Percentiles rank a stretch among this genome's conserved stretches.
These are phyloP conservation scores for Kwoniella sp. DNA, from an alignment of 768 basidiomycete species.

Conservation along the genomic window DNA sequence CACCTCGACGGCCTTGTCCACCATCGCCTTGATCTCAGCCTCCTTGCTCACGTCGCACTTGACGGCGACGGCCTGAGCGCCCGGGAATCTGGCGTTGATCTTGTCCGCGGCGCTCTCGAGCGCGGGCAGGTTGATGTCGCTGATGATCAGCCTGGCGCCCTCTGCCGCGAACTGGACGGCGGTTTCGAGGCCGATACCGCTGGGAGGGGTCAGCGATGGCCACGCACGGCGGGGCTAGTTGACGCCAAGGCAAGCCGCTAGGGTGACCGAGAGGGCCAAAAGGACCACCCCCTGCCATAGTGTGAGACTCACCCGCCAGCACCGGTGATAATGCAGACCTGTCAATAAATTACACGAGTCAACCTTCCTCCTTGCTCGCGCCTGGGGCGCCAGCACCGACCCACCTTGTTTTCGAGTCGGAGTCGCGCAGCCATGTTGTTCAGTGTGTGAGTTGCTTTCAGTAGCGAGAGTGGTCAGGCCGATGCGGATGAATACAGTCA, in stretches of 20 bases:
- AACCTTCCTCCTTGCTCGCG: not conserved
- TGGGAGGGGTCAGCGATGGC: slow-evolving; percentile 46
- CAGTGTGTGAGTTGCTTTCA: too few species aligned
- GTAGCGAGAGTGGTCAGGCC: too few species aligned
- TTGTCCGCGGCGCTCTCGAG: slow-evolving; percentile 64
- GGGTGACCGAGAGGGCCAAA: not conserved
- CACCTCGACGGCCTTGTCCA: slow-evolving; percentile 70
- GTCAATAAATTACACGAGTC: not conserved
- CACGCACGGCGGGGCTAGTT: slow-evolving; percentile 6
- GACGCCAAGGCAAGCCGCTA: not conserved
- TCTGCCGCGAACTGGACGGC: slow-evolving; percentile 92
- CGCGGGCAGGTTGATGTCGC: slow-evolving; percentile 75
- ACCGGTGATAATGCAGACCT: slow-evolving; percentile 66
- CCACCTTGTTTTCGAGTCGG: slow-evolving; percentile 18
- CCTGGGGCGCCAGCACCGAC: not conserved
- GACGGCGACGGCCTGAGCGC: slow-evolving; percentile 55
- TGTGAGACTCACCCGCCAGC: slow-evolving; percentile 70
- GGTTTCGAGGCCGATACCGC: slow-evolving; percentile 93
- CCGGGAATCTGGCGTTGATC: slow-evolving; percentile 64
- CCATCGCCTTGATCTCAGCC: slow-evolving; percentile 72
- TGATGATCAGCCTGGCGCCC: slow-evolving; percentile 83
- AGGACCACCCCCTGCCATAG: not conserved
- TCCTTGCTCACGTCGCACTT: slow-evolving; percentile 89
- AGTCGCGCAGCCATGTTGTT: slow-evolving; percentile 16
- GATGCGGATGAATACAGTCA: not conserved